Evolutionary conservation across 2,329 filamentous ascomycete species (phyloP).

Genomic region (Chrysoporthe cubensis): DNA sequence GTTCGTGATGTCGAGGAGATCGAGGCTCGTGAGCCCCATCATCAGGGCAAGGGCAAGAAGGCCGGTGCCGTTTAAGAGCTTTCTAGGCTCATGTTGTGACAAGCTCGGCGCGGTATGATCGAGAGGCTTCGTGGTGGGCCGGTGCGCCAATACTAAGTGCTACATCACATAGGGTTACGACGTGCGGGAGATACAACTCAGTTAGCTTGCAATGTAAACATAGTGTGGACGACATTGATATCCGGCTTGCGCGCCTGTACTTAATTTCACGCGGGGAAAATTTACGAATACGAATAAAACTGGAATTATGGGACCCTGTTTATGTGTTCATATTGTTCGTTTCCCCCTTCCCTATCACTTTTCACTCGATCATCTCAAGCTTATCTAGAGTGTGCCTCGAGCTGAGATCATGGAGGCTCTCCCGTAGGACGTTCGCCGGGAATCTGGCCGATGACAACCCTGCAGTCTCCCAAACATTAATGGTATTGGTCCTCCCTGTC

Average conservation of each 20-base stretch:
- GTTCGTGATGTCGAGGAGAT: slow-evolving; percentile 12
- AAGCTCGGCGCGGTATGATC: neutral
- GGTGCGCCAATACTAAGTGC: neutral
- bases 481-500: neutral
- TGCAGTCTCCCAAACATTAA: too few species aligned
- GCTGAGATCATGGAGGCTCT: neutral
- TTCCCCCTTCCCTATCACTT: too few species aligned
- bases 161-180: neutral
- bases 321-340: too few species aligned
- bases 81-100: neutral
- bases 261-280: neutral
- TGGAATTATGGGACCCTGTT: too few species aligned
- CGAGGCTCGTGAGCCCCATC: slow-evolving; percentile 33
- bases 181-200: neutral
- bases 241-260: neutral
- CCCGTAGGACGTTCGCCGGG: neutral
- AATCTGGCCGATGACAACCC: neutral
- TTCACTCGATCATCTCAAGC: too few species aligned
- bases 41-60: slow-evolving; percentile 27
- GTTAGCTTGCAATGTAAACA: neutral
- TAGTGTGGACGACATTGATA: neutral
- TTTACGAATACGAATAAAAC: neutral
- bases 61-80: neutral
- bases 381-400: too few species aligned
- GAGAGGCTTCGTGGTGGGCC: neutral